Conservation (phyloP, 225 moss, liverwort and hornwort genomes). For the Sphagnum contortum region DNA sequence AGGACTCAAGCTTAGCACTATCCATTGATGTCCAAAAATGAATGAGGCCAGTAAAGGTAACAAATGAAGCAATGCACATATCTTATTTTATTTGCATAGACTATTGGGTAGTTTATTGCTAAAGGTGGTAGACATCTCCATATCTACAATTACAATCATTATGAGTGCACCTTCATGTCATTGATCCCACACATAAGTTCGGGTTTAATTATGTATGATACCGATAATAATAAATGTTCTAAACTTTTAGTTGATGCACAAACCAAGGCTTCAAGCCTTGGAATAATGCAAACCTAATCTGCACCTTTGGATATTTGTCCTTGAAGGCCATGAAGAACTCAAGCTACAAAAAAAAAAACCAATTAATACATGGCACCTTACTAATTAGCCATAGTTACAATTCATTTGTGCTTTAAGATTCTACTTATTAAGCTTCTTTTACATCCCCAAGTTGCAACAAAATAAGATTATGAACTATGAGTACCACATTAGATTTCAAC, state of each 20-base stretch:
- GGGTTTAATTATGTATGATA: background rate
- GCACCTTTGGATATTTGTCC: background rate
- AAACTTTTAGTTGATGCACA: background rate
- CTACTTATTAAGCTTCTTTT: too few relatives aligned
- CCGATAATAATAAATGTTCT: background rate
- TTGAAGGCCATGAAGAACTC: conserved; percentile 2
- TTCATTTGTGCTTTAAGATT: too few relatives aligned
- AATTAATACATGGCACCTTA: background rate
- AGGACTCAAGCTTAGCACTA: background rate
- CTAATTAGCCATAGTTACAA: too few relatives aligned
- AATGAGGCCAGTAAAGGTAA: background rate
- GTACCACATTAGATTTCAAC: too few relatives aligned
- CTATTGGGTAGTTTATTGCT: background rate
- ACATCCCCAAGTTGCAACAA: too few relatives aligned
- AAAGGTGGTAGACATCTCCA: background rate
- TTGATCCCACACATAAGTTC: background rate
- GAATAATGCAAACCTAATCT: background rate
- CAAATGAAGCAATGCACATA: background rate
- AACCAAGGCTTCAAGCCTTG: conserved; percentile 2
- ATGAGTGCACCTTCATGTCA: conserved; percentile 1
- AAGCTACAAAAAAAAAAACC: background rate
- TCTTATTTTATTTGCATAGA: background rate
- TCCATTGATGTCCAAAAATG: background rate
- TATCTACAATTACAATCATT: background rate
- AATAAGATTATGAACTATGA: too few relatives aligned